phyloP scores from a whole-genome alignment of 257 asterid genomes.

The Solanum bulbocastanum region DNA sequence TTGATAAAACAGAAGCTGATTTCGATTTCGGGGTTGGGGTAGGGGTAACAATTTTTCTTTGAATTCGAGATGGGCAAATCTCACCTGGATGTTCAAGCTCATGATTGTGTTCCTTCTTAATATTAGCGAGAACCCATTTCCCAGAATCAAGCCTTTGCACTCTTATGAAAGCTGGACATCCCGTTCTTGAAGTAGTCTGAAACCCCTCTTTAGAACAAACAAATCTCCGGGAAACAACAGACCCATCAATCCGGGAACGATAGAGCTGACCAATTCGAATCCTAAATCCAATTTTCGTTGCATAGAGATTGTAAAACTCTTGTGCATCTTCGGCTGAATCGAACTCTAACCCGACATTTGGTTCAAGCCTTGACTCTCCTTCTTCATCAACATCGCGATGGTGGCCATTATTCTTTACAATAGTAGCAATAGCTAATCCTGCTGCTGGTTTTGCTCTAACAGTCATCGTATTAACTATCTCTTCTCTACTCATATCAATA shows the following conservation, averaged over 20 bases:
- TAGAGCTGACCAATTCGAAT: conserved; percentile 91
- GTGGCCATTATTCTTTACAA: conserved; percentile 32
- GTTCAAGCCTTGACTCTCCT: conserved; percentile 62
- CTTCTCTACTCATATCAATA: conserved; percentile 67
- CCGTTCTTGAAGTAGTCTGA: conserved; percentile 82
- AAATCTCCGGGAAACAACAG: conserved; percentile 75
- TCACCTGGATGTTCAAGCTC: conserved; percentile 56
- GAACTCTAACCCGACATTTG: conserved; percentile 68
- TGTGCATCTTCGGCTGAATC: conserved; percentile 87
- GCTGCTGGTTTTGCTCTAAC: conserved; percentile 54
- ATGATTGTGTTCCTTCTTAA: conserved; percentile 84
- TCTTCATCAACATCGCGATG: conserved; percentile 36
- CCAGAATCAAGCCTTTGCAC: conserved; percentile 81
- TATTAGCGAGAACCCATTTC: conserved; percentile 76
- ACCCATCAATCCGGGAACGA: conserved; percentile 77
- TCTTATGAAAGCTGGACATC: conserved; percentile 85
- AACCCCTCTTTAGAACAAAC: conserved; percentile 95
- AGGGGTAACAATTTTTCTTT: conserved; percentile 40
- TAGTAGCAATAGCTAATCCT: conserved; percentile 9
- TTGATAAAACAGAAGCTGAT: conserved; percentile 41
- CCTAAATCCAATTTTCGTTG: conserved; percentile 66
- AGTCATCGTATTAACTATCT: conserved; percentile 43
- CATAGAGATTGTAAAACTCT: conserved; percentile 63
- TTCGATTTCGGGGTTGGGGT: conserved; percentile 41
- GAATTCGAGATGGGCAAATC: conserved; percentile 48